These are phyloP conservation scores for Chaetomium cochliodes DNA, from an alignment of 495 filamentous ascomycete species.

Conservation along the genomic window DNA sequence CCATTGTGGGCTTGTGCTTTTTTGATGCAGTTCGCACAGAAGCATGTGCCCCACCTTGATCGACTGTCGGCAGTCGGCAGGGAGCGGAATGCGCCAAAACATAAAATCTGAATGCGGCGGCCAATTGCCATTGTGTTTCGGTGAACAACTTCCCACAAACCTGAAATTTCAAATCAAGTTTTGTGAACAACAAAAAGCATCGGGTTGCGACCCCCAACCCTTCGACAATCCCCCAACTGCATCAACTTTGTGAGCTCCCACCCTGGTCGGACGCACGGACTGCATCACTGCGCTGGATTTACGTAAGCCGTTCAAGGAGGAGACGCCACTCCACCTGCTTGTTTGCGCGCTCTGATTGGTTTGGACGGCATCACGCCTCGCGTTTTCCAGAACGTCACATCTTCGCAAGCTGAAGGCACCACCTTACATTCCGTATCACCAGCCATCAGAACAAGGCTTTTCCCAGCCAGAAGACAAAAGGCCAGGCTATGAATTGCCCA, in stretches of 20 bases:
- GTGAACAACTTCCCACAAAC: not conserved
- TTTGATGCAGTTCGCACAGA: not conserved
- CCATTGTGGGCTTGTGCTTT: too few species aligned
- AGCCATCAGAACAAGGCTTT: conserved; percentile 24
- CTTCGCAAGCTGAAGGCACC: conserved; percentile 25
- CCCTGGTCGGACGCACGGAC: conserved; percentile 13
- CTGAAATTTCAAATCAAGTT: not conserved
- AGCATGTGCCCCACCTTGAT: not conserved
- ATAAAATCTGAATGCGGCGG: not conserved
- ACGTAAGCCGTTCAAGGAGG: conserved; percentile 24
- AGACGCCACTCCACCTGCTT: conserved; percentile 1
- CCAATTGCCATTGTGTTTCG: not conserved
- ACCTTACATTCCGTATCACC: conserved; percentile 29
- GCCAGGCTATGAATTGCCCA: conserved; percentile 13
- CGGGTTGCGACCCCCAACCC: not conserved
- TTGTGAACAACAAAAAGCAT: not conserved
- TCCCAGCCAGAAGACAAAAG: conserved; percentile 25
- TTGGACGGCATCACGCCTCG: conserved; percentile 25
- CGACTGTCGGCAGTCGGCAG: conserved; percentile 5
- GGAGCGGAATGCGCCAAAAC: not conserved
- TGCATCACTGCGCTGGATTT: conserved; percentile 13
- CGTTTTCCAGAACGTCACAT: conserved; percentile 42
- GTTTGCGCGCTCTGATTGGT: conserved; percentile 20
- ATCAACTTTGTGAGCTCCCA: not conserved
- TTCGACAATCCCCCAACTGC: not conserved